These are phyloP conservation scores for Penicillium decumbens DNA, from an alignment of 2,329 filamentous ascomycete genomes.

Conservation along the genomic window DNA sequence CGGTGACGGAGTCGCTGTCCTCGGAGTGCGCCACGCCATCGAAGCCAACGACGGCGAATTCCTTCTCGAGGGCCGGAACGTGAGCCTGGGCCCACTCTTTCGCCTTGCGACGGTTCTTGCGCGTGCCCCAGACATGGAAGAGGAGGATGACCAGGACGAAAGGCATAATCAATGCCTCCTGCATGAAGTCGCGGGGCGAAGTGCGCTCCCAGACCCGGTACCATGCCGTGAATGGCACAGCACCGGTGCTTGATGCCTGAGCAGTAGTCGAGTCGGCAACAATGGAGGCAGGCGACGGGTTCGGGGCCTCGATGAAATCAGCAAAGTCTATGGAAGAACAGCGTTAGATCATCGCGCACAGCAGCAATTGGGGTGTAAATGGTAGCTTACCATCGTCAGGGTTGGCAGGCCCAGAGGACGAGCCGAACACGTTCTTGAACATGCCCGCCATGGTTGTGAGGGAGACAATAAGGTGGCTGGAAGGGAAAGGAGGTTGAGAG, in stretches of 20 bases:
- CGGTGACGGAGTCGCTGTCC: slow-evolving; percentile 39
- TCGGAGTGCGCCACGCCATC: slow-evolving; percentile 49
- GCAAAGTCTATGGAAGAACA: slow-evolving; percentile 66
- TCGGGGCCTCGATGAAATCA: slow-evolving; percentile 79
- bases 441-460: slow-evolving; percentile 35
- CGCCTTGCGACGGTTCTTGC: slow-evolving; percentile 73
- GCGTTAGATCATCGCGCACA: slow-evolving; percentile 4
- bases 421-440: slow-evolving; percentile 40
- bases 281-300: slow-evolving; percentile 54
- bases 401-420: slow-evolving; percentile 27
- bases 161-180: slow-evolving; percentile 75
- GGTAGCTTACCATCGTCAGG: slow-evolving; percentile 35
- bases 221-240: slow-evolving; percentile 81
- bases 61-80: slow-evolving; percentile 64
- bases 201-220: slow-evolving; percentile 94
- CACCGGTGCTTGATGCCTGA: slow-evolving; percentile 46
- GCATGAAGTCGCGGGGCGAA: slow-evolving; percentile 74
- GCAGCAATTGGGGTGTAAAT: slow-evolving; percentile 10
- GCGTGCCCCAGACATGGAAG: slow-evolving; percentile 75
- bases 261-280: slow-evolving; percentile 39
- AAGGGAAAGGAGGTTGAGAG: slow-evolving; percentile 24
- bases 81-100: slow-evolving; percentile 75
- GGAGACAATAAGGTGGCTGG: slow-evolving; percentile 15
- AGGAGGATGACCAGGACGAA: slow-evolving; percentile 69
- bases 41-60: slow-evolving; percentile 87